Evolutionary conservation across 2,329 filamentous ascomycete genomes (phyloP), one percentile per base, ranked within the genome.

Genomic region (Pestalotiopsis sp.): DNA sequence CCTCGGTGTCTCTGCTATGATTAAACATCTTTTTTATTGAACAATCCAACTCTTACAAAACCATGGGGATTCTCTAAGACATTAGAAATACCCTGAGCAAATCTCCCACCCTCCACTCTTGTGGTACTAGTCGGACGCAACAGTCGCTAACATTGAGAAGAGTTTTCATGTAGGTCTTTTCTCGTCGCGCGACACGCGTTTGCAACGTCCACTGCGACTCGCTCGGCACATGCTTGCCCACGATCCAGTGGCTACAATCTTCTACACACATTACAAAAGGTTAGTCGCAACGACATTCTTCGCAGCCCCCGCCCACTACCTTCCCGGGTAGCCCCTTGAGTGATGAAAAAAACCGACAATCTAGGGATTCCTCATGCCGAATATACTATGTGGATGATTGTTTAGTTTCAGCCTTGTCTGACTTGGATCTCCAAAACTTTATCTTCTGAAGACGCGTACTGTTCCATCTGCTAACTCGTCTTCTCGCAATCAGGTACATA

Each of bases 361-460:
- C 81, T 85, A 85, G 88, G 86, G 87, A 90, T 90, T 90, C 87
- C 88, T 90, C 88, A 86, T 89, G 81, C 88, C 85, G 86, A 90
- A 90, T 83, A 89, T 74, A 88, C 77, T 70, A 89, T 90, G 88
- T 90, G 84, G 88, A 90, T 84, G 31, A 36, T 81, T 81, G 84
- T 86, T 85, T 84, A 87, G 88, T 90, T 90, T 90, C 87, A 90
- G 88, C 88, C 88, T 90, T 90, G 87, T 90, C 88, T 90, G 88
- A 90, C 83, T 81, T 78, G 69, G 76, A 65, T 62, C 71, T 70
- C 66, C 67, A 73, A 72, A 62, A 67, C 69, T 69, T 72, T 71
- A 70, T 75, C 74, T 9, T 70, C 67, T 72, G 31, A 64, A 65
- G 67, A 71, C 65, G 70, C 5, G 41, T 61, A 68, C 62, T 49